These are phyloP conservation scores for Lecanicillium sp. DNA, from an alignment of 2,329 filamentous ascomycete species.

Conservation along the genomic window DNA sequence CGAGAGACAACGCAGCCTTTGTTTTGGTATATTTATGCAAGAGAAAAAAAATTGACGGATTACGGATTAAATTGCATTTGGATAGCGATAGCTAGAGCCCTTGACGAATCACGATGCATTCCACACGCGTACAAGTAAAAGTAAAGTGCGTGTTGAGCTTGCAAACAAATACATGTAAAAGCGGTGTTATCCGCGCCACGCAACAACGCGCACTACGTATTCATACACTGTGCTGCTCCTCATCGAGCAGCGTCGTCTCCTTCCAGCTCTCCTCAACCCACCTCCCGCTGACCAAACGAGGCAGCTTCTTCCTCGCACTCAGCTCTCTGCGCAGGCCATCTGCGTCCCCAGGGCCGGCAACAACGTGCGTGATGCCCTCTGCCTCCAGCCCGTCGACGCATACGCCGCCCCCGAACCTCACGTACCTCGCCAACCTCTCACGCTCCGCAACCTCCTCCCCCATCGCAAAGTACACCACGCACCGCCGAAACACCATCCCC, in stretches of 20 bases:
- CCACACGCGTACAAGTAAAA: too few relatives aligned
- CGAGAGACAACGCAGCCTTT: background rate
- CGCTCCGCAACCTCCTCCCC: conserved; percentile 28
- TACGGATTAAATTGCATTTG: background rate
- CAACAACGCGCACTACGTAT: too few relatives aligned
- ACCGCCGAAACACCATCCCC: conserved; percentile 47
- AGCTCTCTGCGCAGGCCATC: conserved; percentile 38
- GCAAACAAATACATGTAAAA: too few relatives aligned
- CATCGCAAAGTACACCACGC: conserved; percentile 36
- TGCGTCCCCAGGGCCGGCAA: conserved; percentile 42
- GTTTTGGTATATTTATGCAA: too few relatives aligned
- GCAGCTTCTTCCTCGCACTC: conserved; percentile 45
- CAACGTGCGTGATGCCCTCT: conserved; percentile 62
- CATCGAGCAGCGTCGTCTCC: conserved; percentile 72
- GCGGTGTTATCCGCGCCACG: too few relatives aligned
- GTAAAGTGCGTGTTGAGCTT: too few relatives aligned
- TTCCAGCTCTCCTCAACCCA: conserved; percentile 82
- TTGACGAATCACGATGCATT: too few relatives aligned
- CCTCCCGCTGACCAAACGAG: conserved; percentile 59
- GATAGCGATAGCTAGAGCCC: too few relatives aligned
- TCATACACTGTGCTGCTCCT: conserved; percentile 52
- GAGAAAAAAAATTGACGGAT: background rate
- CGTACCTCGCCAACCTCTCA: conserved; percentile 46
- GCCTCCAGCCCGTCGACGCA: conserved; percentile 47
- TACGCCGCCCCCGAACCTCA: conserved; percentile 64